Conservation (phyloP, 805 yeast species). For the Candida nitratophila region DNA sequence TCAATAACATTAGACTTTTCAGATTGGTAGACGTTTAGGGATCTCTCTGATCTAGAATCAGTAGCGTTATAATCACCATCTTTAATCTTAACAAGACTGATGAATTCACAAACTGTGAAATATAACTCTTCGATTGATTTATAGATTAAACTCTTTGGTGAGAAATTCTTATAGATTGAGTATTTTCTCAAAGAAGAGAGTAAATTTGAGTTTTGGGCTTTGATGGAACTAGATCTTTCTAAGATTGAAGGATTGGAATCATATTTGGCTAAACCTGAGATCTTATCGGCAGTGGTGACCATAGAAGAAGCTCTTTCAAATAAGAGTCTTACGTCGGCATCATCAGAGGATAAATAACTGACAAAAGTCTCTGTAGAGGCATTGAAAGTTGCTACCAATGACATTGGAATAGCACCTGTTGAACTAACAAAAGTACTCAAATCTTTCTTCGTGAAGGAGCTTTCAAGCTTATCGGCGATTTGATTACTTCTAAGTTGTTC, state of each 20-base stretch:
- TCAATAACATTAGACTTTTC: neutral
- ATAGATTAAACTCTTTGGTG: conserved; percentile 68
- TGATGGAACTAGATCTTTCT: conserved; percentile 40
- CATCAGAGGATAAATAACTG: conserved; percentile 15
- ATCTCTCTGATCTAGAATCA: neutral
- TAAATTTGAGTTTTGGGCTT: conserved; percentile 65
- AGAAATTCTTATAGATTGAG: conserved; percentile 51
- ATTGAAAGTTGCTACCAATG: conserved; percentile 38
- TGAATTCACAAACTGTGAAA: conserved; percentile 55
- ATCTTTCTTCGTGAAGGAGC: conserved; percentile 3
- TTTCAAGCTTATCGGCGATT: conserved; percentile 7
- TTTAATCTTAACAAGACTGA: conserved; percentile 44
- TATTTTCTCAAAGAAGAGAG: conserved; percentile 74
- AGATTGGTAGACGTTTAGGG: neutral
- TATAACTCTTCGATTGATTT: conserved; percentile 71
- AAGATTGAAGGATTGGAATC: conserved; percentile 2
- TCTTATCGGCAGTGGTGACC: conserved; percentile 34
- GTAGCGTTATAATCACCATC: neutral
- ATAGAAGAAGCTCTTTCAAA: conserved; percentile 47
- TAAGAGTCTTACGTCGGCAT: conserved; percentile 29
- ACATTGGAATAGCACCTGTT: conserved; percentile 40
- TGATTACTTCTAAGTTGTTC: conserved; percentile 35
- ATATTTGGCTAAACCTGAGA: conserved; percentile 10
- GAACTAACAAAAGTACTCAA: conserved; percentile 8
- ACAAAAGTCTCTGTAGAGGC: conserved; percentile 41